Conservation (phyloP, 2,329 filamentous ascomycete species). For the Cercospora nicotianae region DNA sequence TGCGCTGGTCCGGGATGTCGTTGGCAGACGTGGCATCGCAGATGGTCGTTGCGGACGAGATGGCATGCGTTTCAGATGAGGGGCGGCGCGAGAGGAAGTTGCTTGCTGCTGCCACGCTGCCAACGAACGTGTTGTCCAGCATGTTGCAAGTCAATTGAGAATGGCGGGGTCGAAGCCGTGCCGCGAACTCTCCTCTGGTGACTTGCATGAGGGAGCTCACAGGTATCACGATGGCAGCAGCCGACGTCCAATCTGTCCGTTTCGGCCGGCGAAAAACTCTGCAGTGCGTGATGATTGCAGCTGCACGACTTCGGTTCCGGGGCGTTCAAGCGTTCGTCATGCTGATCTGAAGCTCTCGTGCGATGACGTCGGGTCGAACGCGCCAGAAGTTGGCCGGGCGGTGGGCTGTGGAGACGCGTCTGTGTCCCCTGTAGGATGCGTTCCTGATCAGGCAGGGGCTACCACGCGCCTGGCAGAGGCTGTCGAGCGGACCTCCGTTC, state of each 20-base stretch:
- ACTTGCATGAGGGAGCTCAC: background rate
- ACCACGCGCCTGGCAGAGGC: background rate
- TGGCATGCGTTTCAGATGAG: background rate
- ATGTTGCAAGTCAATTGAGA: background rate
- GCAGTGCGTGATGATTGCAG: background rate
- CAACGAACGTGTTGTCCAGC: background rate
- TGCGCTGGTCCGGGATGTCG: background rate
- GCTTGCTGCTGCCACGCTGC: background rate
- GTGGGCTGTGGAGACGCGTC: background rate
- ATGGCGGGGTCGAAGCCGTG: background rate
- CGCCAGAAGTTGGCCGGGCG: background rate
- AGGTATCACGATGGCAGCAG: background rate
- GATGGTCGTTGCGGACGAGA: background rate
- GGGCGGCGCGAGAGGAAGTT: background rate
- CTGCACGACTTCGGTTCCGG: background rate
- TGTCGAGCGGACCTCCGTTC: background rate
- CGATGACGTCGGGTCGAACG: conserved; percentile 1
- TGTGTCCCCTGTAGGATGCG: background rate
- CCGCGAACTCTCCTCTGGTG: background rate
- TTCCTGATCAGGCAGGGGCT: background rate
- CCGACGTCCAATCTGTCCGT: background rate
- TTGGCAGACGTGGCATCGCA: conserved; percentile 1
- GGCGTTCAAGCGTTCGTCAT: background rate
- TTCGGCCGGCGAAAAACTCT: background rate
- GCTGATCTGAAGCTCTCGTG: conserved; percentile 6